phyloP scores from a whole-genome alignment of 2,329 filamentous ascomycete species.

The Neoascochyta sp. region DNA sequence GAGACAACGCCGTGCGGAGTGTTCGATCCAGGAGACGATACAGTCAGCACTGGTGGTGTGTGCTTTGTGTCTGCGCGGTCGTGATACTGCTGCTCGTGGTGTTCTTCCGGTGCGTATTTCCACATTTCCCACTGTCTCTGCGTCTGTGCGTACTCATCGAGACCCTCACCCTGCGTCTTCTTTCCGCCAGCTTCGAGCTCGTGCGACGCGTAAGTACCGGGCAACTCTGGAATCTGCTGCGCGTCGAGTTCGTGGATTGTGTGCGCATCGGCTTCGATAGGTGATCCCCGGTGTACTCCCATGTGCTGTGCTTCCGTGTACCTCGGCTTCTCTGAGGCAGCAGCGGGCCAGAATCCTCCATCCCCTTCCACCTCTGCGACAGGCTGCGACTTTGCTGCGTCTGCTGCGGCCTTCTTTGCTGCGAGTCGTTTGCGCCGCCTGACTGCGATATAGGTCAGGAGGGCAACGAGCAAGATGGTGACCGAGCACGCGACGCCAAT shows the following conservation, averaged over 20 bases:
- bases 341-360: slow-evolving; percentile 5
- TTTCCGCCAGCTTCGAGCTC: slow-evolving; percentile 13
- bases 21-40: too few relatives aligned
- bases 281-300: too few relatives aligned
- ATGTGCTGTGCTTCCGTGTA: slow-evolving; percentile 5
- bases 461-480: slow-evolving; percentile 17
- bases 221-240: slow-evolving; percentile 17
- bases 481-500: slow-evolving; percentile 26
- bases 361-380: slow-evolving; percentile 9
- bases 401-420: slow-evolving; percentile 3
- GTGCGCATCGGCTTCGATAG: slow-evolving; percentile 20
- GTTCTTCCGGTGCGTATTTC: too few relatives aligned
- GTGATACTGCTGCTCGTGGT: too few relatives aligned
- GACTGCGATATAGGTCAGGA: slow-evolving; percentile 20
- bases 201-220: slow-evolving; percentile 12
- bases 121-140: slow-evolving; percentile 10
- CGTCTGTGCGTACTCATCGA: slow-evolving; percentile 7
- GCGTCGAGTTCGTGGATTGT: slow-evolving; percentile 22
- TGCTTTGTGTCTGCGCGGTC: too few relatives aligned
- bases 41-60: too few relatives aligned
- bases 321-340: slow-evolving; percentile 15
- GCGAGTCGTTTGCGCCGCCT: slow-evolving; percentile 16
- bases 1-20: too few relatives aligned
- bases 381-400: slow-evolving; percentile 1
- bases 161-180: slow-evolving; percentile 9